Evolutionary conservation across 306 rosid genomes (phyloP), one percentile per base, ranked within the genome.

Genomic region (Mucuna pruriens): DNA sequence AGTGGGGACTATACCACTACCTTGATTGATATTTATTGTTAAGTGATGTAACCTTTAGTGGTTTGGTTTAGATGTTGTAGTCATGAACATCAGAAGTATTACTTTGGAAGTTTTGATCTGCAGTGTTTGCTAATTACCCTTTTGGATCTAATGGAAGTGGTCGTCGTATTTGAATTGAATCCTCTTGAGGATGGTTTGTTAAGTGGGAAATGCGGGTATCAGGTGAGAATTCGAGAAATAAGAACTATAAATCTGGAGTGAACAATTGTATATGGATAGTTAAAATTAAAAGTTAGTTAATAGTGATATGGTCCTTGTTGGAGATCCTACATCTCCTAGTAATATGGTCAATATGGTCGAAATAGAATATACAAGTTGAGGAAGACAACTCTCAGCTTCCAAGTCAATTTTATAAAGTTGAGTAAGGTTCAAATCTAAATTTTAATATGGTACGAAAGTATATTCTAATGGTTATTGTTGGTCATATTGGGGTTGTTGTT

Each of bases 91-190:
- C n/a, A 66, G 13, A 39, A 19, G 54, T 66, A 29, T 12, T 77
- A 26, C 13, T 79, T 67, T 79, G 62, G 51, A 29, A 9, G 4
- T 67, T 79, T 6, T 5, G 42, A 79, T 79, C 33, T 65, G 4
- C 9, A 17, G 17, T 67, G 22, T 72, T 54, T 16, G 15, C 12
- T 23, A 15, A 40, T 51, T 71, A 38, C 36, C 44, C 44, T 78
- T 77, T 71, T 71, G 54, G 71, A 77, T 83, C 63, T 31, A 49
- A 42, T 54, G 20, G 49, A 64, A 71, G 3, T 58, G 12, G 39
- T 44, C 48, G 42, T 45, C n/a, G 25, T 22, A 15, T 55, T 45
- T 76, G 78, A 77, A 58, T 23, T 67, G 45, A 40, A 48, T 48
- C 13, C 9, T 23, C 23, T 70, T 75, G 36, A 38, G 64, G 38